Evolutionary conservation across 495 filamentous ascomycete genomes (phyloP), one percentile per base, ranked within the genome.

Genomic region (Aspergillus carlsbadensis): DNA sequence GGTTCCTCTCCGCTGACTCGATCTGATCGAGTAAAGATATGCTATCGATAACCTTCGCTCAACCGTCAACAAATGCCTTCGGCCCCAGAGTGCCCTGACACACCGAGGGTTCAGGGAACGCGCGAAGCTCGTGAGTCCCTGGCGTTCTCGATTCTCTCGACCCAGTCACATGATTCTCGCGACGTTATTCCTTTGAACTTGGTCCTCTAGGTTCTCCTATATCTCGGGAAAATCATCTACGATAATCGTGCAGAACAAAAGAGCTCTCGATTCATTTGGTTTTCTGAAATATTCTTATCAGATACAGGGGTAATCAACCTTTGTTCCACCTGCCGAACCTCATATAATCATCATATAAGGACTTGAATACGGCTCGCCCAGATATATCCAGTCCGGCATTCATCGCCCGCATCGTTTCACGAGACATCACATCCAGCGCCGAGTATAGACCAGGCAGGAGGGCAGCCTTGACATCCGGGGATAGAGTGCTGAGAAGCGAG

Each of bases 291-390:
- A 45, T n/a, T 24, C 21, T 14, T 29, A 31, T 45, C 17, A 45
- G 24, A 45, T 45, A 45, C 42, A 45, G 21, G 22, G 11, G 7
- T 44, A 34, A 61, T 64, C 59, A 78, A 20, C 66, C 73, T 62
- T 86, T 84, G 45, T 78, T 81, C 87, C 87, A 90, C 75, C 84
- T 86, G 33, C 87, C 86, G 67, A 87, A 87, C 68, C 71, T 82
- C 59, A 78, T 67, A 62, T 85, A 90, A 66, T 89, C 82, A 55
- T 80, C 83, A 64, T 86, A 91, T 60, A 95, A 63, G 29, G 80
- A 81, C 69, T 80, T 87, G 68, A 92, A 87, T 39, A 96, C 77
- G 4, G 84, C 87, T 53, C 89, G 72, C 39, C 83, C 82, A 50
- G 80, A 83, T 11, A 76, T 75, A 69, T 89, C 89, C 76, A 95